These are phyloP conservation scores for Salix caprea DNA, from an alignment of 345 rosid genomes.

Conservation along the genomic window DNA sequence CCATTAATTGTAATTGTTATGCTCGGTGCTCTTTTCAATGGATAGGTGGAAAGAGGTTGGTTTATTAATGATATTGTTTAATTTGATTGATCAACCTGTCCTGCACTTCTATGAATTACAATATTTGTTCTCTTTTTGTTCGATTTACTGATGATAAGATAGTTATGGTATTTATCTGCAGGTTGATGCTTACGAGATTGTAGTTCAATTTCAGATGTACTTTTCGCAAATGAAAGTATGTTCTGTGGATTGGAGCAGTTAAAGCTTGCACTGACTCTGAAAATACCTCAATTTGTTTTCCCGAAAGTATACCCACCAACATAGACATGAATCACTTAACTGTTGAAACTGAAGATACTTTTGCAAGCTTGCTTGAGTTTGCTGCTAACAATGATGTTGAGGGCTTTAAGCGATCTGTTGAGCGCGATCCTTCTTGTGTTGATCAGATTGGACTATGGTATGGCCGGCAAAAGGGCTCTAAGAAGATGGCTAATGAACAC, in stretches of 20 bases:
- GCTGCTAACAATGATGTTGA: slow-evolving; percentile 86
- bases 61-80: background rate
- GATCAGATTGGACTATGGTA: slow-evolving; percentile 87
- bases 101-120: no score
- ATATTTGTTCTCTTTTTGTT: background rate
- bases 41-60: no score
- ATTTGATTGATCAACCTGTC: no score
- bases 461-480: slow-evolving; percentile 77
- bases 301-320: slow-evolving; percentile 30
- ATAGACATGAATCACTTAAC: slow-evolving; percentile 73
- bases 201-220: slow-evolving; percentile 26
- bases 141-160: slow-evolving; percentile 5
- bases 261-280: slow-evolving; percentile 23
- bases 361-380: slow-evolving; percentile 84
- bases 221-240: slow-evolving; percentile 47
- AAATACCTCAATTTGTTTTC: slow-evolving; percentile 20
- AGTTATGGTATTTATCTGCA: background rate
- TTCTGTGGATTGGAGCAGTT: slow-evolving; percentile 49
- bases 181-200: slow-evolving; percentile 16
- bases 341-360: slow-evolving; percentile 72
- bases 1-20: background rate
- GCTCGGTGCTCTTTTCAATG: no score
- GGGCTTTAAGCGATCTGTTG: slow-evolving; percentile 53
- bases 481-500: slow-evolving; percentile 71
- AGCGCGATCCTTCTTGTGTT: slow-evolving; percentile 57